phyloP scores from a whole-genome alignment of 805 yeast species.

The Candida vaughaniae region DNA sequence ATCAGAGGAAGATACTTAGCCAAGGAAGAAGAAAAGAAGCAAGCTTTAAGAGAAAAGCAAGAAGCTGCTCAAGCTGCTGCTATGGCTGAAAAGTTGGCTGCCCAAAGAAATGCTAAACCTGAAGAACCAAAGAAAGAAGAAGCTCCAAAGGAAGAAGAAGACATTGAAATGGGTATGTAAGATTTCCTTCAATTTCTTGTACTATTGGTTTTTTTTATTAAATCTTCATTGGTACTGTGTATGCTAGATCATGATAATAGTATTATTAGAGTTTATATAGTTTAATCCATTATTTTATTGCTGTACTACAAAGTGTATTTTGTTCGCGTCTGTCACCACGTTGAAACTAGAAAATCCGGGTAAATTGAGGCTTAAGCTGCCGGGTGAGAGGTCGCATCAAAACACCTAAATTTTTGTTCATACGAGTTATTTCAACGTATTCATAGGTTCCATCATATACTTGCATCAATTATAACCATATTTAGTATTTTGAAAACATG shows the following conservation, averaged over 20 bases:
- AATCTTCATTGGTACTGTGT: not conserved
- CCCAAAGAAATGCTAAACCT: constrained; percentile 59
- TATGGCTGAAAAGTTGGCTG: constrained; percentile 81
- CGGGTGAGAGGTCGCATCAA: too few species aligned
- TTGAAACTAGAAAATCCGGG: not conserved
- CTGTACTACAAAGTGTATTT: too few species aligned
- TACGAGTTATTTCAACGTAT: too few species aligned
- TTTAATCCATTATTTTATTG: too few species aligned
- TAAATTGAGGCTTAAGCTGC: not conserved
- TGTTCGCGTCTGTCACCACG: too few species aligned
- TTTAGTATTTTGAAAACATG: too few species aligned
- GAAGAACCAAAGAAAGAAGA: constrained; percentile 22
- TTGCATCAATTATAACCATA: too few species aligned
- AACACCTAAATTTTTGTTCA: too few species aligned
- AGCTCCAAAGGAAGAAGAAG: constrained; percentile 24
- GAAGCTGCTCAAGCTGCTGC: constrained; percentile 84
- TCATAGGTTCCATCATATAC: too few species aligned
- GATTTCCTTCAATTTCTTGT: constrained; percentile 15
- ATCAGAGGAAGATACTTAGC: constrained; percentile 93
- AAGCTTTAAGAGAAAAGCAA: constrained; percentile 79
- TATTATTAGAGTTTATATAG: not conserved
- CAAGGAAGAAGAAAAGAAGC: constrained; percentile 93
- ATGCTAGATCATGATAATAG: not conserved
- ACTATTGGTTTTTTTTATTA: too few species aligned
- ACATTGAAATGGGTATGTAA: constrained; percentile 33